Base-by-base conservation (phyloP, 305 asterid genomes). In the Petunia hybrid region DNA sequence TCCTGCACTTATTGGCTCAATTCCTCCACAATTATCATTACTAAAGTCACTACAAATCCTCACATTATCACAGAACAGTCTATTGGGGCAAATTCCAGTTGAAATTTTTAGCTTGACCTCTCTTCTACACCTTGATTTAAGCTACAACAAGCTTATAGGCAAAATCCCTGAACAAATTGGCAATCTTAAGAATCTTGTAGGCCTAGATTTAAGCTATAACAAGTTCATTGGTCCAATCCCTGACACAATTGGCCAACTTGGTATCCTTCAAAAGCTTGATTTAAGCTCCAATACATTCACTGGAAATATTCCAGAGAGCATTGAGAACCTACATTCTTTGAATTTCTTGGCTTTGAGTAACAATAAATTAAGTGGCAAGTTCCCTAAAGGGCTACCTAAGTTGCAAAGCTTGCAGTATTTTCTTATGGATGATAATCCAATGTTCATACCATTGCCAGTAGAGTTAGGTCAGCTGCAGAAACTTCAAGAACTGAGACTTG, bases 361-460 rank as follows among this genome's bases (percentile, higher is more conserved):
- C 89, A 94, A 94, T 67, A 78, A 83, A 60, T 38, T 94, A n/a
- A 76, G 73, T 10, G 97, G 98, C 0, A 61, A 68, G 2, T 90
- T 91, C 16, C 97, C 97, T 0, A 69, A 48, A 4, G 90, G 93
- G 35, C 56, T 94, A 0, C 31, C 77, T 1, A 85, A 68, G 13
- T 57, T 94, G 62, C 88, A 87, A 51, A 90, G 42, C 46, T 57
- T 94, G 82, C 95, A 94, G 56, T 93, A 91, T 73, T 90, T 94
- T 79, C 78, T 94, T 53, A 91, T 93, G 98, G 98, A 94, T 78
- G 91, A 87, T 70, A 94, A 94, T 68, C 98, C 98, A 3, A 88
- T 92, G 95, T 90, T 77, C 62, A 83, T 79, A 2, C 9, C 89
- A 39, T 84, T 94, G n/a, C 97, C 98, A 1, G 51, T 55, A 8